These are phyloP conservation scores for Xylogone sp. DNA, from an alignment of 2,329 filamentous ascomycete genomes.

Conservation along the genomic window DNA sequence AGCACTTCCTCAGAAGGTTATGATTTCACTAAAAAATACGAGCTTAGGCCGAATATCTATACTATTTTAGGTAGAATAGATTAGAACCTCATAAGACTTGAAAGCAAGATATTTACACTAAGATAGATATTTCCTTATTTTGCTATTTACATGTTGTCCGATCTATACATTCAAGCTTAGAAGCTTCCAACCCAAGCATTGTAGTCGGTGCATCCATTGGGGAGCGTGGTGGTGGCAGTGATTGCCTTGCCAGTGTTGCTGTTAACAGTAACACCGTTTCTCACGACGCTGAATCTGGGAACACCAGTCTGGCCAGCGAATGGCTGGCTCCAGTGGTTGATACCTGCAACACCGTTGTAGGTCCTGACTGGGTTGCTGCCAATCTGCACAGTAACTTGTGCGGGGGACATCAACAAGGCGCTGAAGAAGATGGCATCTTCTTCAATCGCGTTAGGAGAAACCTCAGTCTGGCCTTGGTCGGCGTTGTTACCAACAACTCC, in stretches of 20 bases:
- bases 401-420: conserved; percentile 23
- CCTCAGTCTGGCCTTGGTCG: conserved; percentile 14
- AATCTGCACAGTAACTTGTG: conserved; percentile 27
- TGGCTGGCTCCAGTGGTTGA: conserved; percentile 22
- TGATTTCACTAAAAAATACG: too few species aligned
- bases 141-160: too few species aligned
- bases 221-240: conserved; percentile 12
- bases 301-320: conserved; percentile 29
- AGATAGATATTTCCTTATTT: too few species aligned
- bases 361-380: conserved; percentile 16
- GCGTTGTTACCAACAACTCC: conserved; percentile 29
- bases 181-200: conserved; percentile 25
- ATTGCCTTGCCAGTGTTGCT: conserved; percentile 22
- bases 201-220: conserved; percentile 20
- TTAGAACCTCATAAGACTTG: too few species aligned
- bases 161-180: conserved; percentile 8
- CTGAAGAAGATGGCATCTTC: conserved; percentile 25
- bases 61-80: too few species aligned
- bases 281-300: conserved; percentile 24
- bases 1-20: too few species aligned
- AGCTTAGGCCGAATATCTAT: too few species aligned
- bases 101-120: too few species aligned
- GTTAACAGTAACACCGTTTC: conserved; percentile 16
- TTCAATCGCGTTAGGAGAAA: conserved; percentile 27
- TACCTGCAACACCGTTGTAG: conserved; percentile 11